Conservation (phyloP, 768 basidiomycete species). For the Lactarius quietus region DNA sequence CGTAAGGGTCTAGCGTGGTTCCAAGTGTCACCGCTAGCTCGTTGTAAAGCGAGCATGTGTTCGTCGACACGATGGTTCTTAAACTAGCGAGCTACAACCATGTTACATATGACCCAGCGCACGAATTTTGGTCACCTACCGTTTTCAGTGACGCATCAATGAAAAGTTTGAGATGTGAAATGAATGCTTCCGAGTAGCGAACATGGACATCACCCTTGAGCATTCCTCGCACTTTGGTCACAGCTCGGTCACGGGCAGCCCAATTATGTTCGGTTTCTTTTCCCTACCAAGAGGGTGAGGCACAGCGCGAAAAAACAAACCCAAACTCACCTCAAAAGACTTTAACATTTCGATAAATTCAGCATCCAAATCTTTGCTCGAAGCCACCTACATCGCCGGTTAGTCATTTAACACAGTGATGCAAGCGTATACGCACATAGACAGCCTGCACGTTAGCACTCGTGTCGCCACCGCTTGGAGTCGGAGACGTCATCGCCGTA, state of each 20-base stretch:
- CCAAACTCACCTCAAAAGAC: constrained; percentile 63
- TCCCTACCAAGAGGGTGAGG: constrained; percentile 49
- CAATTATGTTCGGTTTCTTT: constrained; percentile 98
- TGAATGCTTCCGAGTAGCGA: constrained; percentile 71
- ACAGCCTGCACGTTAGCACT: constrained; percentile 54
- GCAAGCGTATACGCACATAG: constrained; percentile 50
- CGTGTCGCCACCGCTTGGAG: constrained; percentile 40
- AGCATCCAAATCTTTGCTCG: constrained; percentile 75
- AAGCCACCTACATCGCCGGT: constrained; percentile 60
- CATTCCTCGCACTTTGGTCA: constrained; percentile 83
- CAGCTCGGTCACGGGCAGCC: constrained; percentile 72
- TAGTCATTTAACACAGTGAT: constrained; percentile 2
- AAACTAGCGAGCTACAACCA: constrained; percentile 69
- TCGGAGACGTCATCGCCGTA: constrained; percentile 43
- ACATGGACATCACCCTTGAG: constrained; percentile 78
- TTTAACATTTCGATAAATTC: constrained; percentile 81
- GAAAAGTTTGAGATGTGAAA: constrained; percentile 71
- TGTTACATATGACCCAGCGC: constrained; percentile 7
- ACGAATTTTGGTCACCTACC: constrained; percentile 42
- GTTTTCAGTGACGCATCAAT: constrained; percentile 83
- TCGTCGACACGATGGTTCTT: constrained; percentile 83
- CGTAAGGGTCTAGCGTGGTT: constrained; percentile 68
- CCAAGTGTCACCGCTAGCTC: constrained; percentile 72
- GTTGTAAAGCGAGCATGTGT: constrained; percentile 70
- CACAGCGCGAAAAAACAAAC: constrained; percentile 4